A percentile compares a stretch with the other conserved stretches of the same genome.
Conservation (phyloP, 2,329 filamentous ascomycete species). For the Diaporthe humulicola region DNA sequence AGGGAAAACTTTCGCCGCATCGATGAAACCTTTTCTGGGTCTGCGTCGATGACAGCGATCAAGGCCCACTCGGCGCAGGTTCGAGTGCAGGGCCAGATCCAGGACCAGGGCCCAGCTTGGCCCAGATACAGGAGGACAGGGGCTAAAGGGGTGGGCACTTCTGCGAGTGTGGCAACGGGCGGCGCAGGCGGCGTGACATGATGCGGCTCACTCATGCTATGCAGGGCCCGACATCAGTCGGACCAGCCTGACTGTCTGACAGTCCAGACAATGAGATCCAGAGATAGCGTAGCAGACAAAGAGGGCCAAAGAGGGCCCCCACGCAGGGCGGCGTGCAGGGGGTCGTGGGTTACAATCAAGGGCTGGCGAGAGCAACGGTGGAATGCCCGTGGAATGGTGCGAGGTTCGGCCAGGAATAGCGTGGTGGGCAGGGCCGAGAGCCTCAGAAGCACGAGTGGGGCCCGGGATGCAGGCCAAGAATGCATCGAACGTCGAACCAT, state of each 20-base stretch:
- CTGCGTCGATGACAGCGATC: conserved; percentile 24
- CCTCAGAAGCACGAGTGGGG: conserved; percentile 7
- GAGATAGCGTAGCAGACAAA: conserved; percentile 18
- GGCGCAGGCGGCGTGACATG: conserved; percentile 1
- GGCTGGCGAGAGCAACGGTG: conserved; percentile 15
- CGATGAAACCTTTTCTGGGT: conserved; percentile 28
- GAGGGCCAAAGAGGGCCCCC: conserved; percentile 17
- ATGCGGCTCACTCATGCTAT: conserved; percentile 31
- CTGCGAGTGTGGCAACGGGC: not conserved
- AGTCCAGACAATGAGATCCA: not conserved
- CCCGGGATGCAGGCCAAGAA: conserved; percentile 16
- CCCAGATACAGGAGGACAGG: not conserved
- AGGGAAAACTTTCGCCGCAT: conserved; percentile 33
- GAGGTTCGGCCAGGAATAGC: conserved; percentile 30
- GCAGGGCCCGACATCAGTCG: conserved; percentile 18
- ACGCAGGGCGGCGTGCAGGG: conserved; percentile 13
- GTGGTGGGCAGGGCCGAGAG: conserved; percentile 31
- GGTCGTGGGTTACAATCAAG: conserved; percentile 1
- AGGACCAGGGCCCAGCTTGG: conserved; percentile 1
- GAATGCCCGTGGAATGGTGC: conserved; percentile 12
- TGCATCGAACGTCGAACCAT: conserved; percentile 28
- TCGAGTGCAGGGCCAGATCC: not conserved
- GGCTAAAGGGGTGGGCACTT: not conserved
- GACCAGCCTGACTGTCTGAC: not conserved
- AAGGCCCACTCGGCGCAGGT: conserved; percentile 7